A percentile compares a stretch with the other conserved stretches of the same genome.
Conservation (phyloP, 1,139 yeast genomes). For the Geotrichum phurueaensis region DNA sequence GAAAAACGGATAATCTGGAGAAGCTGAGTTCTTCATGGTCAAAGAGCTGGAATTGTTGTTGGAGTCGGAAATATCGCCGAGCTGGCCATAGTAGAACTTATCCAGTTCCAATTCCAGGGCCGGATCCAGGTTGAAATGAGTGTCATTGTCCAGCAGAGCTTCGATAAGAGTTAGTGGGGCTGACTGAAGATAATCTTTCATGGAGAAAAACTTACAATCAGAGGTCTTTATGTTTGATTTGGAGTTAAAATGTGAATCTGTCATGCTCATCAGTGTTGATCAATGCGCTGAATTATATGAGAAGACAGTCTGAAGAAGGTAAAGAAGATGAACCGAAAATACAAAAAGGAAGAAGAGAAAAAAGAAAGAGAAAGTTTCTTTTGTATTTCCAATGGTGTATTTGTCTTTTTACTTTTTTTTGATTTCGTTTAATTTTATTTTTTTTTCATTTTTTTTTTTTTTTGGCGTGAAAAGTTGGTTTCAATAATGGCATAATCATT, state of each 20-base stretch:
- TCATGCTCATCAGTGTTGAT: neutral
- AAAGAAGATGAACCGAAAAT: neutral
- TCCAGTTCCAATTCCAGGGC: slow-evolving; percentile 9
- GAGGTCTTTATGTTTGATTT: neutral
- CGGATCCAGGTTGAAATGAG: slow-evolving; percentile 1
- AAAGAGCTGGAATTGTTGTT: neutral
- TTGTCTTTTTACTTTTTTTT: neutral
- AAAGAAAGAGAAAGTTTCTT: neutral
- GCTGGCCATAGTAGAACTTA: slow-evolving; percentile 6
- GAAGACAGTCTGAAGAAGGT: neutral
- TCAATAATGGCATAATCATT: neutral
- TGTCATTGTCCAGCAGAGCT: neutral
- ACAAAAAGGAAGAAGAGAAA: neutral
- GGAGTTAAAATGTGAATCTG: neutral
- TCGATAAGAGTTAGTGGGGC: neutral
- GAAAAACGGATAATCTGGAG: neutral
- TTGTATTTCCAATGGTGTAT: neutral
- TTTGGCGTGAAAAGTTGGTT: neutral
- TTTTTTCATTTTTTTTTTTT: neutral
- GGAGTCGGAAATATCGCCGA: neutral
- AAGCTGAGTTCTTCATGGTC: neutral
- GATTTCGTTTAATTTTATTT: neutral
- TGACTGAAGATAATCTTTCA: neutral
- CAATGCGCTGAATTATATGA: neutral
- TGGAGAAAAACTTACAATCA: neutral